Conservation (phyloP, 331 rosid genomes). For the Quercus lobata region DNA sequence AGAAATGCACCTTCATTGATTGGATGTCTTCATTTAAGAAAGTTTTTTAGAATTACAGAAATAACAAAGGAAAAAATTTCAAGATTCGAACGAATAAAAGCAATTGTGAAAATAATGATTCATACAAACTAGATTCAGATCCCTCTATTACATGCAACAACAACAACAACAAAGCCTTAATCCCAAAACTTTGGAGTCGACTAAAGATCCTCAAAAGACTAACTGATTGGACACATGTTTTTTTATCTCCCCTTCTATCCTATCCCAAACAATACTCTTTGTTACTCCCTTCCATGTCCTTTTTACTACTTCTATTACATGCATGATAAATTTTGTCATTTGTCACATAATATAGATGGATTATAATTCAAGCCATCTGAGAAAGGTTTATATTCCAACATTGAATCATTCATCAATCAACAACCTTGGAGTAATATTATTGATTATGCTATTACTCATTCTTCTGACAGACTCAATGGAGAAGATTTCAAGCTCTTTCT, state of each 20-base stretch:
- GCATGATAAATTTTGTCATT: neutral
- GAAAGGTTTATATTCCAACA: neutral
- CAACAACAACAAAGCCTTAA: too few species aligned
- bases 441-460: conserved; percentile 1
- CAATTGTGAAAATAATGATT: neutral
- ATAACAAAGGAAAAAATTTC: neutral
- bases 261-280: too few species aligned
- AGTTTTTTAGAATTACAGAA: neutral
- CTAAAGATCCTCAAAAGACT: too few species aligned
- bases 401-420: neutral
- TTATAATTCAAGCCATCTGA: neutral
- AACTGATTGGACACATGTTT: too few species aligned
- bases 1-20: neutral
- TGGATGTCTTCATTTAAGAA: neutral
- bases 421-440: neutral
- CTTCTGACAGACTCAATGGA: conserved; percentile 68
- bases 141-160: neutral
- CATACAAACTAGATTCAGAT: neutral
- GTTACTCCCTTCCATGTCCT: too few species aligned
- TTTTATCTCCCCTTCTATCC: too few species aligned
- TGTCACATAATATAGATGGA: neutral
- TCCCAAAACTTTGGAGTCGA: too few species aligned
- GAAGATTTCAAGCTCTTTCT: conserved; percentile 55
- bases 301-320: too few species aligned
- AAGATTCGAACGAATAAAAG: neutral